Evolutionary conservation across 202 grass and related monocot genomes (phyloP).

Genomic region (Panicum hallii): DNA sequence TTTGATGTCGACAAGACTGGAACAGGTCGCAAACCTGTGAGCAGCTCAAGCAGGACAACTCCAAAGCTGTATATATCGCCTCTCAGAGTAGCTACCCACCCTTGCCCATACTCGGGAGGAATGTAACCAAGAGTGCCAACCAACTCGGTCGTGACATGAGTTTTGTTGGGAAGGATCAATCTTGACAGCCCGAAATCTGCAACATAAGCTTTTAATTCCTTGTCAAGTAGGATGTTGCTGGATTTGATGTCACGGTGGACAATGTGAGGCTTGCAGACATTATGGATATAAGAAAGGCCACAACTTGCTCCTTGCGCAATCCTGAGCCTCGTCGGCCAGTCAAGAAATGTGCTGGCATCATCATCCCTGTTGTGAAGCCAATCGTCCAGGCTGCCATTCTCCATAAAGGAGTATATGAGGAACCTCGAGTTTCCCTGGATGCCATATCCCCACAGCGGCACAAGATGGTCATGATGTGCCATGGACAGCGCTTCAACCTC

Average conservation of each 20-base stretch:
- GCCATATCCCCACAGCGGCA: conserved; percentile 76
- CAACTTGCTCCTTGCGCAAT: conserved; percentile 63
- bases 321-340: conserved; percentile 63
- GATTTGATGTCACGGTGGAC: conserved; percentile 87
- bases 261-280: conserved; percentile 70
- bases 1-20: conserved; percentile 47
- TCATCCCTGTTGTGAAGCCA: conserved; percentile 75
- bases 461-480: conserved; percentile 74
- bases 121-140: conserved; percentile 86
- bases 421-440: conserved; percentile 58
- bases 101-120: conserved; percentile 74
- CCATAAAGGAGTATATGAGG: conserved; percentile 79
- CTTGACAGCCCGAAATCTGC: conserved; percentile 84
- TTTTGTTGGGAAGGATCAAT: conserved; percentile 62
- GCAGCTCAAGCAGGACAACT: conserved; percentile 73
- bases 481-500: conserved; percentile 80
- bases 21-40: conserved; percentile 65
- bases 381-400: conserved; percentile 88
- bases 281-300: conserved; percentile 73
- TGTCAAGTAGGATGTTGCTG: conserved; percentile 85
- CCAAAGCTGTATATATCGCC: conserved; percentile 85
- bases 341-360: conserved; percentile 53
- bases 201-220: conserved; percentile 69
- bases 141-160: conserved; percentile 81
- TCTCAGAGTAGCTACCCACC: conserved; percentile 61